Conservation (phyloP, 345 rosid species). For the Draba incana region DNA sequence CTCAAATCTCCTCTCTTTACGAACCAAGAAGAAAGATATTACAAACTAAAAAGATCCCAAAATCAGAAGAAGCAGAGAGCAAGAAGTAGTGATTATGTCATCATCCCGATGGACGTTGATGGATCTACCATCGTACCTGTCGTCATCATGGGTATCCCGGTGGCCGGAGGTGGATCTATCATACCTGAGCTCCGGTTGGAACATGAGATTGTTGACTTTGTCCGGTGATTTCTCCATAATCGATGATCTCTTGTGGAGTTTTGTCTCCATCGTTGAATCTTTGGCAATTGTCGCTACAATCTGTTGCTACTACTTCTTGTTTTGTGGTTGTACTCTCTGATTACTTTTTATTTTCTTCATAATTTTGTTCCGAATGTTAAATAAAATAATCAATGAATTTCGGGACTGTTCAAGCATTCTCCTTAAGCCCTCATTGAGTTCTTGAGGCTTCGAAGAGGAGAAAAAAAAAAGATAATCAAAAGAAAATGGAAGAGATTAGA, state of each 20-base stretch:
- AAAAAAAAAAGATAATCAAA: background rate
- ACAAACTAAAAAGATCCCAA: background rate
- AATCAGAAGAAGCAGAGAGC: background rate
- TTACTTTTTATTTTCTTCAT: background rate
- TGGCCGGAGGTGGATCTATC: slow-evolving; percentile 71
- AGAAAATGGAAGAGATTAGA: background rate
- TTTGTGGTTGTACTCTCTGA: slow-evolving; percentile 87
- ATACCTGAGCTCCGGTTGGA: slow-evolving; percentile 47
- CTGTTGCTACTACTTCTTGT: slow-evolving; percentile 76
- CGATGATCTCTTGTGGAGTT: slow-evolving; percentile 72
- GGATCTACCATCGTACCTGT: slow-evolving; percentile 51
- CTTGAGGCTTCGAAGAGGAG: background rate
- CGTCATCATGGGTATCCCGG: slow-evolving; percentile 50
- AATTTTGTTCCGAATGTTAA: slow-evolving; percentile 1
- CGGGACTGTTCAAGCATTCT: slow-evolving; percentile 4
- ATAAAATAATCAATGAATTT: slow-evolving; percentile 13
- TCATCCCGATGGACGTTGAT: slow-evolving; percentile 51
- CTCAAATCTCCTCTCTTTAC: background rate
- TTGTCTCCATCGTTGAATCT: slow-evolving; percentile 66
- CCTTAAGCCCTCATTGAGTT: background rate
- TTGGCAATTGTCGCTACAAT: slow-evolving; percentile 68
- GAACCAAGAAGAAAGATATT: slow-evolving; percentile 3
- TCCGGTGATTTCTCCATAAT: slow-evolving; percentile 54
- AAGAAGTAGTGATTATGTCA: slow-evolving; percentile 32
- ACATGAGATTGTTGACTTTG: slow-evolving; percentile 39